Conservation (phyloP, 2,329 filamentous ascomycete species). For the Dryadomyces quercus-mongolicae region DNA sequence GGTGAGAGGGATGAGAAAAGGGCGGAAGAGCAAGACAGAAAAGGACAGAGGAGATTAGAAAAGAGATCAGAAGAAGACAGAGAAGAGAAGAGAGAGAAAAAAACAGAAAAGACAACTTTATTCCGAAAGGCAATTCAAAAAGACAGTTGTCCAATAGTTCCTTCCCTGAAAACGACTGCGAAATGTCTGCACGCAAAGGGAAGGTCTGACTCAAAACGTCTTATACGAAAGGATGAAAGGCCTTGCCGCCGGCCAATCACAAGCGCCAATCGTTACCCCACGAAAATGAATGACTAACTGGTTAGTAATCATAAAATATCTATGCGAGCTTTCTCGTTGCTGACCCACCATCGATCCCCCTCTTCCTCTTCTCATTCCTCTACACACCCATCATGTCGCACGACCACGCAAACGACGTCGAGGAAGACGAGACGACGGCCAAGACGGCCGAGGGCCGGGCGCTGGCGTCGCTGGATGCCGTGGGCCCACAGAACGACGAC, state of each 20-base stretch:
- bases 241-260: background rate
- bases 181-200: background rate
- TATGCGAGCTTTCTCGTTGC: background rate
- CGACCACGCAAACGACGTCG: conserved; percentile 36
- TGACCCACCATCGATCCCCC: background rate
- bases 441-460: conserved; percentile 66
- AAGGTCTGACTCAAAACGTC: background rate
- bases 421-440: conserved; percentile 39
- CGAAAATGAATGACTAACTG: background rate
- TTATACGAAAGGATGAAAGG: background rate
- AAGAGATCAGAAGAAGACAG: background rate
- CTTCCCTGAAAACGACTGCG: too few relatives aligned
- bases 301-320: background rate
- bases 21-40: background rate
- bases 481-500: conserved; percentile 33
- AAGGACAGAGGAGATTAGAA: background rate
- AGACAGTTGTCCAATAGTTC: background rate
- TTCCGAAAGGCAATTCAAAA: background rate
- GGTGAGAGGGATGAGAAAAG: background rate
- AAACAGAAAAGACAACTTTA: background rate
- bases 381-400: conserved; percentile 1
- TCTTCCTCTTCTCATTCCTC: background rate
- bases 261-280: background rate
- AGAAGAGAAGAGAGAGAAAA: background rate
- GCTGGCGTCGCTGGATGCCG: conserved; percentile 54